These are phyloP conservation scores for Fraxinus platypoda DNA, from an alignment of 305 asterid genomes.

Conservation along the genomic window DNA sequence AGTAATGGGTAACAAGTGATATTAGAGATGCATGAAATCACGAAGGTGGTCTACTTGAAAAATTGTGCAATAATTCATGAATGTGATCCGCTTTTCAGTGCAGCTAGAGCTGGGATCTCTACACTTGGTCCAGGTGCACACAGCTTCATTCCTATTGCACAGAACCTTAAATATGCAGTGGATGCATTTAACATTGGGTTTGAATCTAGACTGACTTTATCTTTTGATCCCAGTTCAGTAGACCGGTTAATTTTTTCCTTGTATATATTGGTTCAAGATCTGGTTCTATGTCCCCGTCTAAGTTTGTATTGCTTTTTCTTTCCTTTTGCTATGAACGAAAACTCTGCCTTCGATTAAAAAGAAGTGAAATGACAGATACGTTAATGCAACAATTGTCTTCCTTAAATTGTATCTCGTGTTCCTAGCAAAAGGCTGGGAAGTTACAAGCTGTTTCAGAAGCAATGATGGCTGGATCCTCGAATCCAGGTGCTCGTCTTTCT, in stretches of 20 bases:
- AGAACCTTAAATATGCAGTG: neutral
- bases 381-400: neutral
- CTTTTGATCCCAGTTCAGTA: neutral
- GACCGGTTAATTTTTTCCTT: neutral
- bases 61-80: neutral
- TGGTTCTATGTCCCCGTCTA: neutral
- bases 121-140: neutral
- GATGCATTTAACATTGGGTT: neutral
- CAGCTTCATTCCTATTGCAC: neutral
- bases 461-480: conserved; percentile 15
- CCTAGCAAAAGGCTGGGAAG: neutral
- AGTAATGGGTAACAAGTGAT: neutral
- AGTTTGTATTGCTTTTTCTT: neutral
- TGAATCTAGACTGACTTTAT: neutral
- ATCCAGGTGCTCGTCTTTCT: neutral
- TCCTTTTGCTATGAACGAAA: neutral
- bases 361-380: neutral
- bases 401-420: neutral
- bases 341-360: neutral
- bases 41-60: neutral
- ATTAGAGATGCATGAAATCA: neutral
- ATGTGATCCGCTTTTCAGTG: neutral
- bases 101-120: neutral
- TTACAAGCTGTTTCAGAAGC: conserved; percentile 30
- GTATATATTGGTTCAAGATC: neutral